Evolutionary conservation across 768 basidiomycete species (phyloP).

Genomic region (Suillus luteus): DNA sequence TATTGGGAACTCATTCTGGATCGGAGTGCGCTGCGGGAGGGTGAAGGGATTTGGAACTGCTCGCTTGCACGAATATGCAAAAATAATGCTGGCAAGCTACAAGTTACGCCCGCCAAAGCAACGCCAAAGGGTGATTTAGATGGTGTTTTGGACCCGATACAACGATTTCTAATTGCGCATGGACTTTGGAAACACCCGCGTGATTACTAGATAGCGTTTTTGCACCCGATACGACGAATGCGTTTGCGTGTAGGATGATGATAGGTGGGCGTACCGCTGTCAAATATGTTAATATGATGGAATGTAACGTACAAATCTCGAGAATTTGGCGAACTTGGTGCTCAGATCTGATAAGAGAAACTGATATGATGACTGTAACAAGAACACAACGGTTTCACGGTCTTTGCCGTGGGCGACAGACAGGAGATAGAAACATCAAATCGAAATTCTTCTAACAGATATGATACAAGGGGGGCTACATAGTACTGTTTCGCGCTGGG

Average conservation of each 20-base stretch:
- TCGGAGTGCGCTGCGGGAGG: conserved; percentile 10
- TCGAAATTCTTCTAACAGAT: conserved; percentile 9
- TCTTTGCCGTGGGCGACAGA: conserved; percentile 8
- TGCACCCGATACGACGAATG: conserved; percentile 6
- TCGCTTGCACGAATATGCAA: conserved; percentile 18
- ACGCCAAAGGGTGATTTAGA: neutral
- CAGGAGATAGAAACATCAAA: conserved; percentile 10
- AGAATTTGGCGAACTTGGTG: conserved; percentile 1
- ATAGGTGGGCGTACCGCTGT: conserved; percentile 14
- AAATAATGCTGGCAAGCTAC: conserved; percentile 18
- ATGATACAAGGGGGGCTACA: conserved; percentile 35
- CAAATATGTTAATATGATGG: conserved; percentile 11
- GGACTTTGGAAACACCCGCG: neutral
- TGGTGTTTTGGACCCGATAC: conserved; percentile 7
- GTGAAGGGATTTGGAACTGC: conserved; percentile 11
- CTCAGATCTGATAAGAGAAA: conserved; percentile 5
- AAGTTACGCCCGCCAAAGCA: conserved; percentile 6
- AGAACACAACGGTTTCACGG: neutral
- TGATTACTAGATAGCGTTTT: conserved; percentile 6
- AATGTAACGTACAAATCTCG: conserved; percentile 9
- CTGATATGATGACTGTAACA: neutral
- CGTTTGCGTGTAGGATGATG: conserved; percentile 11
- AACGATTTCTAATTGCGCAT: neutral
- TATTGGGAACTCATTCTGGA: conserved; percentile 10
- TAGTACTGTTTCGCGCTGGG: conserved; percentile 24